Conservation (phyloP, 495 filamentous ascomycete genomes). For the Cryomyces minteri region DNA sequence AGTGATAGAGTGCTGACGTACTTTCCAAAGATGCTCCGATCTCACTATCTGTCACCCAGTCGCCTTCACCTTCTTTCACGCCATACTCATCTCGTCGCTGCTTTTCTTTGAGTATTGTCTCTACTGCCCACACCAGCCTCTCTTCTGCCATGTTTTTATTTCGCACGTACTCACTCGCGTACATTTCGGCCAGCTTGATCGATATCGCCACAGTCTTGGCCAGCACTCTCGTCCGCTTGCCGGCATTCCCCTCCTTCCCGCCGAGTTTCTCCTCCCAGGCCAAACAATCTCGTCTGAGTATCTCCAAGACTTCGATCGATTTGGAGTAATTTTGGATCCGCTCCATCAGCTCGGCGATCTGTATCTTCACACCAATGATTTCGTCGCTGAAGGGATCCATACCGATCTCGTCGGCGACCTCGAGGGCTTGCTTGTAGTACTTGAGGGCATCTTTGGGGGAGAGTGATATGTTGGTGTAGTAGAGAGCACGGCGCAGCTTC, state of each 20-base stretch:
- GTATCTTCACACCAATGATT: constrained; percentile 72
- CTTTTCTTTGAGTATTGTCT: constrained; percentile 58
- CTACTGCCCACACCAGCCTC: constrained; percentile 62
- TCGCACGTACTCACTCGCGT: constrained; percentile 38
- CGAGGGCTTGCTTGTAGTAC: constrained; percentile 62
- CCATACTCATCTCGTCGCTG: constrained; percentile 44
- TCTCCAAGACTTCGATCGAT: constrained; percentile 58
- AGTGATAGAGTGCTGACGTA: constrained; percentile 16
- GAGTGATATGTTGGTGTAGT: constrained; percentile 57
- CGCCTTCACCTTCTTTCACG: constrained; percentile 40
- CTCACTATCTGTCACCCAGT: constrained; percentile 56
- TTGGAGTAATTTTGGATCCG: constrained; percentile 43
- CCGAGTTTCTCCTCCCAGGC: constrained; percentile 36
- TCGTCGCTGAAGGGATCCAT: constrained; percentile 84
- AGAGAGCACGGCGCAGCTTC: constrained; percentile 67
- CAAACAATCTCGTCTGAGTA: constrained; percentile 38
- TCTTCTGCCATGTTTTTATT: constrained; percentile 51
- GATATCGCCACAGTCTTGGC: constrained; percentile 53
- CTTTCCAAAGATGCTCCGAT: constrained; percentile 53
- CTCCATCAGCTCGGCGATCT: constrained; percentile 61
- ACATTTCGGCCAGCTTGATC: constrained; percentile 70
- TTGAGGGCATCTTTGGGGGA: constrained; percentile 58
- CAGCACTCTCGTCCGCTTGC: constrained; percentile 48
- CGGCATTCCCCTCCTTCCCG: constrained; percentile 24
- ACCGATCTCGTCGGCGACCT: constrained; percentile 44